Evolutionary conservation across 2,329 filamentous ascomycete genomes (phyloP).

Genomic region (Claviceps quebecensis): DNA sequence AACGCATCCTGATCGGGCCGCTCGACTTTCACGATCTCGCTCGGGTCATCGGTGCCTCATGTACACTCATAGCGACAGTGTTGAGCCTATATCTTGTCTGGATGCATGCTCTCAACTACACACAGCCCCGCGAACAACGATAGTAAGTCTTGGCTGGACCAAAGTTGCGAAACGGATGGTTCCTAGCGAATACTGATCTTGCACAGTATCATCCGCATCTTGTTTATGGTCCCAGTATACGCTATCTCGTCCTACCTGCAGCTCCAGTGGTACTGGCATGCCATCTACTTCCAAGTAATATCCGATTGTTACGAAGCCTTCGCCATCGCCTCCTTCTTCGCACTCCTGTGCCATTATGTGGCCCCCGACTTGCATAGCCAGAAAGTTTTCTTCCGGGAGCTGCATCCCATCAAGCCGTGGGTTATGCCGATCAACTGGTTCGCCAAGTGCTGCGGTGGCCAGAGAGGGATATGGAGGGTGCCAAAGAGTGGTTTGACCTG

Average conservation of each 20-base stretch:
- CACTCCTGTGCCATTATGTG: constrained; percentile 67
- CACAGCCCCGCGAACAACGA: constrained; percentile 44
- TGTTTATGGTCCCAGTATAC: constrained; percentile 81
- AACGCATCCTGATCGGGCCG: constrained; percentile 30
- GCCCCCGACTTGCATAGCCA: constrained; percentile 65
- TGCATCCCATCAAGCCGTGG: constrained; percentile 56
- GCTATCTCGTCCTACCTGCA: constrained; percentile 59
- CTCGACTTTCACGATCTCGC: constrained; percentile 43
- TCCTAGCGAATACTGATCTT: not conserved
- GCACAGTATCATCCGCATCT: constrained; percentile 65
- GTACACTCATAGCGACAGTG: constrained; percentile 35
- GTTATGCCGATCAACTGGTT: constrained; percentile 60
- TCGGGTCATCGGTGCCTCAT: constrained; percentile 34
- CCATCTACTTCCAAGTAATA: constrained; percentile 68
- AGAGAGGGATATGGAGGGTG: constrained; percentile 56
- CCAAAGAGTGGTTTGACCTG: constrained; percentile 72
- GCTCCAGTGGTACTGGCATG: constrained; percentile 60
- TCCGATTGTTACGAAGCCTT: constrained; percentile 84
- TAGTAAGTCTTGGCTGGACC: constrained; percentile 26
- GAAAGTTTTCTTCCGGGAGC: constrained; percentile 64
- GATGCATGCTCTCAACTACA: constrained; percentile 47
- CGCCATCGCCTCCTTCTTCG: constrained; percentile 76
- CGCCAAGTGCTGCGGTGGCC: constrained; percentile 54
- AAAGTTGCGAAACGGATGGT: not conserved
- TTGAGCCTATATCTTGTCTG: constrained; percentile 42